Base-by-base conservation (phyloP, 2,329 filamentous ascomycete species). In the Fusarium continuum region DNA sequence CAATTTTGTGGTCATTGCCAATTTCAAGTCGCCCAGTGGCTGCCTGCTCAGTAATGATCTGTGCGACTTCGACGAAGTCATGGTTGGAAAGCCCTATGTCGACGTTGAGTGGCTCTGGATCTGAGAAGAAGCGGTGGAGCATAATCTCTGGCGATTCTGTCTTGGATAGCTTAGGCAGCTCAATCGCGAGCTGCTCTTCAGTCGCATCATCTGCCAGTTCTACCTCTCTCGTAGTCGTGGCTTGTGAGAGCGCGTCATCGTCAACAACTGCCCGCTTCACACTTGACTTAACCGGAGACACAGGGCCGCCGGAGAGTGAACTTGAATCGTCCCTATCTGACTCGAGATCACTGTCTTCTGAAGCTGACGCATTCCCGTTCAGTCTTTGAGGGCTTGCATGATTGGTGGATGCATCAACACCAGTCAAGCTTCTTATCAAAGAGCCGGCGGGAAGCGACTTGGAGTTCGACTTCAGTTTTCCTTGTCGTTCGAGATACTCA, bases 21-120 rank as follows among this genome's bases (percentile, higher is more conserved):
- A 79, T 72, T 14, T 76, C 74, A 23, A 85, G 67, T 13, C 71
- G 77, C 2, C 86, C 83, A 9, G 81, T 85, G 3, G 85, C 82
- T 19, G 88, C 83, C 71, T 92, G 90, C 57, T 91, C 88, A 3
- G 88, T 88, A n/a, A 92, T 76, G 31, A 91, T 84, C 68, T 92
- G 90, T 0, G 88, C 89, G 22, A 90, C 81, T 46, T 86, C 85
- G 28, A 92, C 85, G 55, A 85, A 80, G 34, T 90, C 87, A 4
- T 86, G 82, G 50, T 88, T 86, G 2, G 79, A 75, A 14, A 82
- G 72, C 9, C 78, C 75, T 20, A 82, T 70, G 20, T 82, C 79
- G 9, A 81, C 67, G 26, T 75, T 73, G 2, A 81, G 73, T 9
- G 85, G 85, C 65, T 88, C 84, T 6, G 85, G 83, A 20, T 88